Conservation (phyloP, 179 eudicot genomes). For the Spergularia azorica region DNA sequence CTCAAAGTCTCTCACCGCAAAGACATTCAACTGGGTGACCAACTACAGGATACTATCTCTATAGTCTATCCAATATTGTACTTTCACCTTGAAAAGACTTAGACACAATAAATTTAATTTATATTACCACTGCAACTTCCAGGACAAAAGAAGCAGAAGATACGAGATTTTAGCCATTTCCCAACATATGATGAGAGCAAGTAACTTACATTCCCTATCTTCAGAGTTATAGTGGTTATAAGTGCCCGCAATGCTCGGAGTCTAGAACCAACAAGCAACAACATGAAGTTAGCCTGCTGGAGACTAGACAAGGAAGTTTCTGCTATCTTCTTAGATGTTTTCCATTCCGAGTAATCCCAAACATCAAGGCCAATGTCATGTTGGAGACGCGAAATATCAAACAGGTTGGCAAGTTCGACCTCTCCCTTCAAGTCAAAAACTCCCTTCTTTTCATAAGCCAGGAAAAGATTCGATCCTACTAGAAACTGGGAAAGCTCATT, state of each 20-base stretch:
- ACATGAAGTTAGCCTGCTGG: constrained; percentile 63
- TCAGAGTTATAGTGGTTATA: constrained; percentile 48
- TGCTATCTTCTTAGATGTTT: constrained; percentile 60
- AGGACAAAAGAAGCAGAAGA: background rate
- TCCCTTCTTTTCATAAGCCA: constrained; percentile 45
- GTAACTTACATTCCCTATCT: constrained; percentile 58
- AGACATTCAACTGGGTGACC: background rate
- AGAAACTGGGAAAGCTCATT: constrained; percentile 76
- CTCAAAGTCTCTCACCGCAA: background rate
- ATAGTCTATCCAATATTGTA: background rate
- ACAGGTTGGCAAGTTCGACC: constrained; percentile 43
- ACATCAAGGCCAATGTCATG: constrained; percentile 69
- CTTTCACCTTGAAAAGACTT: constrained; percentile 4
- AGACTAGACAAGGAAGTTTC: constrained; percentile 57
- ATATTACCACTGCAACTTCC: background rate
- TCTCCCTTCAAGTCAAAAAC: constrained; percentile 36
- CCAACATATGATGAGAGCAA: constrained; percentile 1
- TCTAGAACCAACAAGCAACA: constrained; percentile 62
- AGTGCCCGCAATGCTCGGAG: constrained; percentile 69
- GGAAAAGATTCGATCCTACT: constrained; percentile 49
- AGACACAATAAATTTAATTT: background rate
- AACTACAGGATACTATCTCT: background rate
- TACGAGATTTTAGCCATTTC: background rate
- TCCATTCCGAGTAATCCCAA: constrained; percentile 80
- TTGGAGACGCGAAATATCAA: constrained; percentile 56